phyloP scores from a whole-genome alignment of 805 yeast species.

The Wickerhamomyces strasburgensis region DNA sequence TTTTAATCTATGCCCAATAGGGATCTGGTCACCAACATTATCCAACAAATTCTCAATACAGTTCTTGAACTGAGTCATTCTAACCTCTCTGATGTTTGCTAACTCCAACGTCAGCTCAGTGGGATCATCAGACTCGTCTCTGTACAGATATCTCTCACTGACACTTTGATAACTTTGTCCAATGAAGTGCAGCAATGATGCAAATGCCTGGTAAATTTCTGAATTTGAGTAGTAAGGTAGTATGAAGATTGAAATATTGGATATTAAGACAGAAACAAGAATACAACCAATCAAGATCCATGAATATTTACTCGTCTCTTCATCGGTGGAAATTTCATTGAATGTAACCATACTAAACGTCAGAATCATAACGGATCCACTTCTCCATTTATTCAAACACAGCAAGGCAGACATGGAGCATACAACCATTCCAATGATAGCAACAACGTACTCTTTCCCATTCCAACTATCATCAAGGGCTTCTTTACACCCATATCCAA shows the following conservation, averaged over 20 bases:
- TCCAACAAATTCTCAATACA: slow-evolving; percentile 35
- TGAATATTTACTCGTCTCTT: slow-evolving; percentile 4
- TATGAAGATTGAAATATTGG: not conserved
- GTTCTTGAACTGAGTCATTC: slow-evolving; percentile 39
- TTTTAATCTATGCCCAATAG: slow-evolving; percentile 32
- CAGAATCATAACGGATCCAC: not conserved
- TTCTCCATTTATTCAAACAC: not conserved
- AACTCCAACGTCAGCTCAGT: slow-evolving; percentile 39
- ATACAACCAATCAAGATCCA: slow-evolving; percentile 33
- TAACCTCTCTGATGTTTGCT: slow-evolving; percentile 43
- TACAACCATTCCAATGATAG: not conserved
- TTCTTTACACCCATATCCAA: not conserved
- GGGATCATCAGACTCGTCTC: slow-evolving; percentile 43
- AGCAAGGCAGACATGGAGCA: not conserved
- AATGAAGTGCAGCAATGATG: slow-evolving; percentile 36
- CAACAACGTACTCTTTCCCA: not conserved
- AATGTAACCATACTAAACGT: slow-evolving; percentile 35
- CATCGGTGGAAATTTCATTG: slow-evolving; percentile 20
- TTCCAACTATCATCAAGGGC: not conserved
- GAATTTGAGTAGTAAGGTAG: slow-evolving; percentile 33
- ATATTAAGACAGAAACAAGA: slow-evolving; percentile 12
- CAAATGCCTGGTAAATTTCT: slow-evolving; percentile 35
- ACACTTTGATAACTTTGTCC: slow-evolving; percentile 43
- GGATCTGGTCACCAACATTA: slow-evolving; percentile 34
- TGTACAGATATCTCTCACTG: slow-evolving; percentile 42